These are phyloP conservation scores for Lodderomyces oxycetoniae DNA, from an alignment of 1,139 yeast genomes.

Conservation along the genomic window DNA sequence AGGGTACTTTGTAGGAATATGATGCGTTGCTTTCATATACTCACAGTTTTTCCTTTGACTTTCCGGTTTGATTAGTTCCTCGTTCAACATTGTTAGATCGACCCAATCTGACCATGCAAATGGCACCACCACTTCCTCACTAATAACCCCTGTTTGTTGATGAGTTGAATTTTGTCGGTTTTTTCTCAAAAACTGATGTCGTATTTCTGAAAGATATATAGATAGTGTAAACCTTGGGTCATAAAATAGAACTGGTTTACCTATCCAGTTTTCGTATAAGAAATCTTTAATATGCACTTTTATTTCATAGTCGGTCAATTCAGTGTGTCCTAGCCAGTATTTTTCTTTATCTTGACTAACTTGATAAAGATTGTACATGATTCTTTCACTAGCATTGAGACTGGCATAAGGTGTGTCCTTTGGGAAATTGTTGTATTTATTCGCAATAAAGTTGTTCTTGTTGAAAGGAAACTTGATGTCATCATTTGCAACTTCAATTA, in stretches of 20 bases:
- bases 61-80: conserved; percentile 26
- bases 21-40: conserved; percentile 21
- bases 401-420: conserved; percentile 16
- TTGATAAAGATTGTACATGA: conserved; percentile 14
- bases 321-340: conserved; percentile 29
- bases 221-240: conserved; percentile 50
- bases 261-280: conserved; percentile 15
- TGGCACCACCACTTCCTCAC: conserved; percentile 24
- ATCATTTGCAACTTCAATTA: conserved; percentile 3
- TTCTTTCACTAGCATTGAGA: conserved; percentile 17
- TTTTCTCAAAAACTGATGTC: conserved; percentile 9
- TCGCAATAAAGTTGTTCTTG: not conserved
- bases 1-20: conserved; percentile 17
- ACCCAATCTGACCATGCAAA: conserved; percentile 27
- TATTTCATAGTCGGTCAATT: conserved; percentile 22
- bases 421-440: conserved; percentile 15
- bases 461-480: not conserved
- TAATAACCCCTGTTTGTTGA: not conserved
- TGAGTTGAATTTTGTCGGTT: conserved; percentile 7
- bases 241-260: conserved; percentile 15
- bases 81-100: conserved; percentile 30
- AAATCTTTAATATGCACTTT: conserved; percentile 21
- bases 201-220: conserved; percentile 34
- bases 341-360: conserved; percentile 15
- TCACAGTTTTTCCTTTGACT: conserved; percentile 21